Evolutionary conservation across 306 rosid genomes (phyloP).

Genomic region (Inga laurina): DNA sequence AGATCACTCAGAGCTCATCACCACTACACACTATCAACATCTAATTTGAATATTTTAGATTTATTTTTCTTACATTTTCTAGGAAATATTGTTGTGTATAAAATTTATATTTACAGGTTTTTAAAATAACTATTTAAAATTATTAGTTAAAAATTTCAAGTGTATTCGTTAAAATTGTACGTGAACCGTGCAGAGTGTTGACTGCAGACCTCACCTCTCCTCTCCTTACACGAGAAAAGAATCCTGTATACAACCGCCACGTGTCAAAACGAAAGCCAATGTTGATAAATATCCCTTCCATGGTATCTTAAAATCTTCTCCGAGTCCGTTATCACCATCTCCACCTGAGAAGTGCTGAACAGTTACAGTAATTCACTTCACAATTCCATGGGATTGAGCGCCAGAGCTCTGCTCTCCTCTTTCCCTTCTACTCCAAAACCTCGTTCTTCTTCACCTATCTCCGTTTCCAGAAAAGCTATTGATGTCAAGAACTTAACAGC

Average conservation of each 20-base stretch:
- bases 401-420: slow-evolving; percentile 67
- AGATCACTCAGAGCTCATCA: no score
- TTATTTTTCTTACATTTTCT: no score
- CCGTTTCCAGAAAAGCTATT: slow-evolving; percentile 18
- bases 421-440: slow-evolving; percentile 47
- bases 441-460: slow-evolving; percentile 29
- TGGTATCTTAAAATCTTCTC: neutral
- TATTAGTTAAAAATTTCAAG: no score
- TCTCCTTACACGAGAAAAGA: neutral
- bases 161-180: no score
- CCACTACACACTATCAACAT: no score
- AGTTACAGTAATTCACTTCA: neutral
- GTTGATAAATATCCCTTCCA: slow-evolving; percentile 47
- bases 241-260: slow-evolving; percentile 38
- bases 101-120: no score
- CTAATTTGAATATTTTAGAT: no score
- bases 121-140: no score
- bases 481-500: slow-evolving; percentile 2
- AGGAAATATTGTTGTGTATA: no score
- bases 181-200: no score
- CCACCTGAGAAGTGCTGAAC: neutral
- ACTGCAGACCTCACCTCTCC: no score
- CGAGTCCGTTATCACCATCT: neutral
- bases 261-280: slow-evolving; percentile 60
- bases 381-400: slow-evolving; percentile 39